A percentile compares a stretch with the other conserved stretches of the same genome.
Evolutionary conservation across 805 yeast species (phyloP).

Genomic region (Cyberlindnera amylophila): DNA sequence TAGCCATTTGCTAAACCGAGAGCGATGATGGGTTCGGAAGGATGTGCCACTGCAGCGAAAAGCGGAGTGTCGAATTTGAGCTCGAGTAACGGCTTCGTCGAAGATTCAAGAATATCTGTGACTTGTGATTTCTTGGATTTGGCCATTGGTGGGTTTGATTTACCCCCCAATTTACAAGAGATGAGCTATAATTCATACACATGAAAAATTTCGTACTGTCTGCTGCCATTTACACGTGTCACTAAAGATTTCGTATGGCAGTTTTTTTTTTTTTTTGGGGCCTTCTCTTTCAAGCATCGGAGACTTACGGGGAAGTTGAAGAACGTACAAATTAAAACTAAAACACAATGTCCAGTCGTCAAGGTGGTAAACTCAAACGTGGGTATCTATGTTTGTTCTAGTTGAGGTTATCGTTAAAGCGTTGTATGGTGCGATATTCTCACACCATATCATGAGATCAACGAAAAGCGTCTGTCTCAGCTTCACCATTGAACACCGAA

Average conservation of each 20-base stretch:
- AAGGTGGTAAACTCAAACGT: constrained; percentile 96
- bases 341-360: constrained; percentile 80
- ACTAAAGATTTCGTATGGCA: not conserved
- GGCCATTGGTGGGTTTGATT: not conserved
- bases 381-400: constrained; percentile 29
- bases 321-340: not conserved
- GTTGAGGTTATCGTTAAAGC: too few species aligned
- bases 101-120: constrained; percentile 19
- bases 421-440: too few species aligned
- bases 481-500: too few species aligned
- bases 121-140: constrained; percentile 16
- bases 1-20: constrained; percentile 84
- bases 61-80: constrained; percentile 52
- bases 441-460: too few species aligned
- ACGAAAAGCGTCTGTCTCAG: too few species aligned
- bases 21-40: constrained; percentile 56
- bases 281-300: too few species aligned
- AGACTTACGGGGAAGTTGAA: too few species aligned
- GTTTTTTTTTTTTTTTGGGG: constrained; percentile 5
- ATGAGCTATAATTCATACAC: too few species aligned
- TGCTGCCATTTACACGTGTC: not conserved
- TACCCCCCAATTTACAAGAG: too few species aligned
- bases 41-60: constrained; percentile 79
- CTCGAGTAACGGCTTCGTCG: constrained; percentile 32
- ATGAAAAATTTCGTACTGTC: not conserved